phyloP scores from a whole-genome alignment of 1,284 basidiomycete genomes.

The Naganishia albida region DNA sequence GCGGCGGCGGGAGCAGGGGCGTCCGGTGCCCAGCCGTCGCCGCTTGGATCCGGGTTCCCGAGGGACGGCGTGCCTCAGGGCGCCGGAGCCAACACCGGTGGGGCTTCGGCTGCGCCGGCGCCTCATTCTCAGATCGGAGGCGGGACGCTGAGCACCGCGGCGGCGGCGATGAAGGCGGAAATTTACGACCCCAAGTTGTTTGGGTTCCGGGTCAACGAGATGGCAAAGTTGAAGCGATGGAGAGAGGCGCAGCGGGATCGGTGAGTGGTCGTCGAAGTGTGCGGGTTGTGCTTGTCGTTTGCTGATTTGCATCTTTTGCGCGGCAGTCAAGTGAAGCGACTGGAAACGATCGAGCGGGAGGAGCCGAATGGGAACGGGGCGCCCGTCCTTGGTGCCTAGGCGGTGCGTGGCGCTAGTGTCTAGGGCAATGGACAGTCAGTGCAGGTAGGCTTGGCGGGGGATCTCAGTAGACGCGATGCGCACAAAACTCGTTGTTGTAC shows the following conservation, averaged over 20 bases:
- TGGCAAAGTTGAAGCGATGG: constrained; percentile 89
- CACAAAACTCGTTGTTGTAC: too few species aligned
- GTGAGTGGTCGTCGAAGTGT: constrained; percentile 56
- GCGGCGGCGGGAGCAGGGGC: constrained; percentile 43
- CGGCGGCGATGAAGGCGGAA: constrained; percentile 80
- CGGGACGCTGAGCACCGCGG: constrained; percentile 64
- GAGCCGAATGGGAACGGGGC: constrained; percentile 32
- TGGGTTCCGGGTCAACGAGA: constrained; percentile 90
- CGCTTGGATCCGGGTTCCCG: background rate
- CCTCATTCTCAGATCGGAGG: constrained; percentile 22
- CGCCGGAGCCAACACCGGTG: background rate
- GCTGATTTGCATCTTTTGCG: background rate
- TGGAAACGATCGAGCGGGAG: constrained; percentile 53
- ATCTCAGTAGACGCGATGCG: too few species aligned
- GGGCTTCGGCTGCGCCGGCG: background rate
- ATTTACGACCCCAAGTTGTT: constrained; percentile 87
- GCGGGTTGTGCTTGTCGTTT: background rate
- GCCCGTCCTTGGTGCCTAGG: background rate
- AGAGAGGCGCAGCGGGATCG: constrained; percentile 82
- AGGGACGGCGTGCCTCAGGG: background rate
- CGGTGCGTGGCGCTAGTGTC: background rate
- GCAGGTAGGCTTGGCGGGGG: too few species aligned
- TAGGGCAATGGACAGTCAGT: too few species aligned
- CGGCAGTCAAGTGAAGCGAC: constrained; percentile 52
- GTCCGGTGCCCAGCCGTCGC: constrained; percentile 41